phyloP scores from a whole-genome alignment of 1,284 basidiomycete genomes.

The Sanghuangporus baumii region DNA sequence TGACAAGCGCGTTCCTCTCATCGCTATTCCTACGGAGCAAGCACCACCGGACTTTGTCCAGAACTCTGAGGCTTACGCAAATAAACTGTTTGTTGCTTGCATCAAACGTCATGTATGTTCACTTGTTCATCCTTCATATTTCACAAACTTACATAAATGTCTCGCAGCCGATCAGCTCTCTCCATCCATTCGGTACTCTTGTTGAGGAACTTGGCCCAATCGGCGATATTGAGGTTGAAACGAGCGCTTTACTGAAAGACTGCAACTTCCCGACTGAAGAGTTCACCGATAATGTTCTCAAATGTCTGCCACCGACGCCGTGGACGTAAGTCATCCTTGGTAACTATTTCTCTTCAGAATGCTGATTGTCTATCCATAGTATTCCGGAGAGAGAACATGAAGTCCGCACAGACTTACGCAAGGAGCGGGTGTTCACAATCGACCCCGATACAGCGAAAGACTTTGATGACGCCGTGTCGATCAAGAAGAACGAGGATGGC shows the following conservation, averaged over 20 bases:
- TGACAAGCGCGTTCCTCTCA: constrained; percentile 97
- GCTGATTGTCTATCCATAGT: constrained; percentile 33
- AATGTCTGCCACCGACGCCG: constrained; percentile 91
- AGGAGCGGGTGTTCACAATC: constrained; percentile 87
- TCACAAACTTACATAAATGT: constrained; percentile 7
- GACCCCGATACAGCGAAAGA: constrained; percentile 90
- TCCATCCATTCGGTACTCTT: constrained; percentile 98
- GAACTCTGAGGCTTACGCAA: constrained; percentile 85
- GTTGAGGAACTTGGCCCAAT: constrained; percentile 99
- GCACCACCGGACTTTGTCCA: constrained; percentile 95
- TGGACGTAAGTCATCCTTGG: constrained; percentile 66
- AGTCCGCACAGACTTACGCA: constrained; percentile 81
- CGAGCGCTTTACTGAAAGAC: constrained; percentile 94
- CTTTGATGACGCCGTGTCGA: constrained; percentile 90
- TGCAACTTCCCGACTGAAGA: constrained; percentile 97
- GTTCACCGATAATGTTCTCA: constrained; percentile 89
- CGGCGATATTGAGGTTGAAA: constrained; percentile 96
- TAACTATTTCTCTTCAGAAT: neutral
- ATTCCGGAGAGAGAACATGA: constrained; percentile 91
- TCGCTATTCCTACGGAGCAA: constrained; percentile 99
- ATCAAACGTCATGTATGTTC: constrained; percentile 85
- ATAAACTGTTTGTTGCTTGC: constrained; percentile 94
- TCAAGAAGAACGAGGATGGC: constrained; percentile 86
- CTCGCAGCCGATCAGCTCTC: constrained; percentile 79
- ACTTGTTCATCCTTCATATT: constrained; percentile 13